Base-by-base conservation (phyloP, 2,329 filamentous ascomycete species). In the Aspergillus udagawae region DNA sequence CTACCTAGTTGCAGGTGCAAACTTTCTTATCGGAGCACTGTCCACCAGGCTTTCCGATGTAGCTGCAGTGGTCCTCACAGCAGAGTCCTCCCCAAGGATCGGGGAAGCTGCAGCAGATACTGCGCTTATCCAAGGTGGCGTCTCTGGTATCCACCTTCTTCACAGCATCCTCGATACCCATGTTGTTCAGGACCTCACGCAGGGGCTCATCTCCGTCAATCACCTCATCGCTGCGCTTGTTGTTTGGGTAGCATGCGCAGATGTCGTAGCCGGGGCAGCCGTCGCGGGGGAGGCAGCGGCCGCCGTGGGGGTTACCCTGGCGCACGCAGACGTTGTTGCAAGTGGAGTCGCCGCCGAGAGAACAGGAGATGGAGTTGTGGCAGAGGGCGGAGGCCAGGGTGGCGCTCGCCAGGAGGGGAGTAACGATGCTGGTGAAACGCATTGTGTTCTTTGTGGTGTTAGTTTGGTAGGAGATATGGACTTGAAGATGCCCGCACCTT, bases 271-370 rank as follows among this genome's bases (percentile, higher is more conserved):
- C 52, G 9, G 52, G 52, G 45, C 52, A 54, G 52, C 52, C 52
- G 23, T 54, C 52, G 17, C 52, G 52, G 10, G 52, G 52, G 25
- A 54, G 52, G 29, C 52, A 54, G 28, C 52, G 52, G 20, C 52
- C 52, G 23, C 52, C 52, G 1, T 42, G 41, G 20, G 44, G 44
- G 44, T 54, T 54, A 14, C 52, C 52, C 29, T 54, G 28, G n/a
- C 52, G 45, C 12, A 49, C 52, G 48, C 52, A 54, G n/a, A 49
- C 45, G 2, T 49, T 54, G 44, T 42, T 54, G 52, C 52, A 54
- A 21, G 6, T 17, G 12, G n/a, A n/a, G 32, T 35, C 12, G 23
- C 52, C 52, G 12, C 52, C 52, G 9, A 49, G 4, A 10, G 8
- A 2, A 21, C 52, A 54, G 3, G 52, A 49, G 52, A 54, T 41